These are phyloP conservation scores for Dactylellina cionopaga DNA, from an alignment of 2,329 filamentous ascomycete species.

Conservation along the genomic window DNA sequence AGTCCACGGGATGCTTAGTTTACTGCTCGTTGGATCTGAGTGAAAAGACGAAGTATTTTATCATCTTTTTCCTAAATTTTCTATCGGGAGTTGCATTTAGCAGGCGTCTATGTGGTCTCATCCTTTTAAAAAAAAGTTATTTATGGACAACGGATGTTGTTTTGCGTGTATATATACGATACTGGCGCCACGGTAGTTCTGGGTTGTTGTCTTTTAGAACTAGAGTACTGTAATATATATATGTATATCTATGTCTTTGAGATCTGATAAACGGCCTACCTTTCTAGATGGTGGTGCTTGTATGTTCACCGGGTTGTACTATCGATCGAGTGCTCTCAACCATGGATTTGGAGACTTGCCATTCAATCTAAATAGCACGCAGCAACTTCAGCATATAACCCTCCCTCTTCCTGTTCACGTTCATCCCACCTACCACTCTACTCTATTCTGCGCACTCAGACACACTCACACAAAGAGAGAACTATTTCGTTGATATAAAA, in stretches of 20 bases:
- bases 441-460: too few species aligned
- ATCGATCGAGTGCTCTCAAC: too few species aligned
- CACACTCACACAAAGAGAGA: neutral
- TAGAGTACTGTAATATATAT: slow-evolving; percentile 39
- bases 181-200: slow-evolving; percentile 10
- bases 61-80: neutral
- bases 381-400: too few species aligned
- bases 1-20: slow-evolving; percentile 88
- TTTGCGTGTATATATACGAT: slow-evolving; percentile 25
- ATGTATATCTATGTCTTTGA: slow-evolving; percentile 18
- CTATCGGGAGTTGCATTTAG: slow-evolving; percentile 39
- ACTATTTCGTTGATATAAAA: too few species aligned
- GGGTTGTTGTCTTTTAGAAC: slow-evolving; percentile 25
- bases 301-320: too few species aligned
- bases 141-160: too few species aligned
- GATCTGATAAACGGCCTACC: too few species aligned
- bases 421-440: too few species aligned
- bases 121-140: slow-evolving; percentile 12
- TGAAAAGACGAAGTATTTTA: too few species aligned
- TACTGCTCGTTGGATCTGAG: slow-evolving; percentile 68
- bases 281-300: neutral
- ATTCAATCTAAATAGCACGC: too few species aligned
- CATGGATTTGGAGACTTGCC: too few species aligned
- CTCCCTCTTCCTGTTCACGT: too few species aligned
- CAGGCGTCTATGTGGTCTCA: slow-evolving; percentile 26